Evolutionary conservation across 192 early-diverging fungal species (phyloP).

Genomic region (Linnemannia schmuckeri): DNA sequence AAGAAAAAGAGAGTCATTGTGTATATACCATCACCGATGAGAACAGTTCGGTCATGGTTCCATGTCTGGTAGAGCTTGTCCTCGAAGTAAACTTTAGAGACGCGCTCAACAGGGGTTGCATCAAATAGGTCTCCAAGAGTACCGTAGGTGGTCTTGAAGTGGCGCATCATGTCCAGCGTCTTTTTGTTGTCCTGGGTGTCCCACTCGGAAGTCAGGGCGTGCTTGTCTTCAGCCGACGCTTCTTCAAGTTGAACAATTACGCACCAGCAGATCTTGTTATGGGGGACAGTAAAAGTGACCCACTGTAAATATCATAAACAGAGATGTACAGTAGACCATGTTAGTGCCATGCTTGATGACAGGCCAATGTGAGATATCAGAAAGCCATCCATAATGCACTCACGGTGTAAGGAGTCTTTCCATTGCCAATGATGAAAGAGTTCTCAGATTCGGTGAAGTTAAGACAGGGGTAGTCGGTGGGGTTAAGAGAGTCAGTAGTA

Average conservation of each 20-base stretch:
- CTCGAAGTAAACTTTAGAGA: conserved; percentile 26
- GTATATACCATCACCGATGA: conserved; percentile 23
- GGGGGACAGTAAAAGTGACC: conserved; percentile 4
- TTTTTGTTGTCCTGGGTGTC: neutral
- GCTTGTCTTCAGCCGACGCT: too few species aligned
- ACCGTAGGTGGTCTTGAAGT: conserved; percentile 15
- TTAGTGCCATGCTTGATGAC: too few species aligned
- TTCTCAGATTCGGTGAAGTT: neutral
- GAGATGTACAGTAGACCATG: neutral
- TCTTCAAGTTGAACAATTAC: conserved; percentile 11
- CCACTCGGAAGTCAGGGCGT: conserved; percentile 12
- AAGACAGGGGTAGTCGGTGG: neutral
- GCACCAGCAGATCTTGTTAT: conserved; percentile 16
- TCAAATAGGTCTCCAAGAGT: conserved; percentile 1
- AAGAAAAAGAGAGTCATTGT: neutral
- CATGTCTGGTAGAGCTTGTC: conserved; percentile 24
- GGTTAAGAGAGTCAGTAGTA: neutral
- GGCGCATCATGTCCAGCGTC: conserved; percentile 3
- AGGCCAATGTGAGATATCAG: too few species aligned
- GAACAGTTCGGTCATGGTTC: conserved; percentile 5
- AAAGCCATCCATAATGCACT: neutral
- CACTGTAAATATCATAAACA: neutral
- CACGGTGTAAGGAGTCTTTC: neutral
- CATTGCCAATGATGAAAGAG: conserved; percentile 12
- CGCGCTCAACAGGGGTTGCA: neutral